Base-by-base conservation (phyloP, 352 stramenopile species). In the Pythium monospermum region DNA sequence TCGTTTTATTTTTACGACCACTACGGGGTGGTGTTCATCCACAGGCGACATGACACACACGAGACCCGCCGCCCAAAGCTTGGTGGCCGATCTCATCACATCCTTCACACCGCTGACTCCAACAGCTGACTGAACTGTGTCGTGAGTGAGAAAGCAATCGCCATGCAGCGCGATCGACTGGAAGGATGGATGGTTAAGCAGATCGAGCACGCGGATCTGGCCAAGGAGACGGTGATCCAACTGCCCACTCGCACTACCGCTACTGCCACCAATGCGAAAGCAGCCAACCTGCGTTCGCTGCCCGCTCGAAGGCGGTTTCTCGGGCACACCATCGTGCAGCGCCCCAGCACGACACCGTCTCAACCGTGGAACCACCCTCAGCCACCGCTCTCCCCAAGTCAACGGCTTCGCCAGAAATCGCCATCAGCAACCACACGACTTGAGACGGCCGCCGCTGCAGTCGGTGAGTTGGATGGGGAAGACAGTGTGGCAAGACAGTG, bases 181-280 rank as follows among this genome's bases (percentile, higher is more conserved):
- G 79, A 88, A 59, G 73, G 76, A 76, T 88, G 76, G 68, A 88
- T 91, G 71, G 75, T 87, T 27, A 51, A 64, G 61, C 76, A 90
- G 58, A 81, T 91, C 45, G 74, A 77, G 50, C 66, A 84, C 48
- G 69, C 79, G 21, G 69, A 85, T 36, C 49, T 87, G 47, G 71
- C 76, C n/a, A 79, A 79, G 46, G 76, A 79, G 49, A 82, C 74
- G 13, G 55, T 87, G 16, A 68, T 85, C 43, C 76, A 86, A 47
- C 45, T 86, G 22, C 76, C 78, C n/a, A 44, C 49, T 21, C 53
- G 33, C 23, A 8, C 7, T 13, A 35, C 30, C 7, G 8, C 30
- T 13, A 35, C 30, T 35, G 39, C 59, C 18, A 44, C 27, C 37
- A 48, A 58, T 2, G 33, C 25, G 11, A 28, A 50, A 6, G 23